Percentiles rank a stretch among this genome's conserved stretches.
phyloP scores from a whole-genome alignment of 1,284 basidiomycete species.

The Phlebopus sp. region DNA sequence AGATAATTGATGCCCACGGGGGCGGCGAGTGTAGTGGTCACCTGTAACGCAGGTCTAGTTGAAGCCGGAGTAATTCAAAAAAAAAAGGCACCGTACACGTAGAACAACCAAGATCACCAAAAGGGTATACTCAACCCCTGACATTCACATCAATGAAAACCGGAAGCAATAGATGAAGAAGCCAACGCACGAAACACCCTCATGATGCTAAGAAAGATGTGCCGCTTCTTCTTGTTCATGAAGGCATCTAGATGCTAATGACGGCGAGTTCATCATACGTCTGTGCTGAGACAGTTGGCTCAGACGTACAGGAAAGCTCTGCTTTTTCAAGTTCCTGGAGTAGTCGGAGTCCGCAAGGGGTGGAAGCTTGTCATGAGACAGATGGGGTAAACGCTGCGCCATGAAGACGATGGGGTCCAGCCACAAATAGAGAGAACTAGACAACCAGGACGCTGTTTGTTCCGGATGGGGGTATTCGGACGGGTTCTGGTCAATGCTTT shows the following conservation, averaged over 20 bases:
- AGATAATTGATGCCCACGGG: conserved; percentile 51
- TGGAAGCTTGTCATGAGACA: conserved; percentile 47
- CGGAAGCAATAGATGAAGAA: conserved; percentile 16
- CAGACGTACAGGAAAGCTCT: conserved; percentile 39
- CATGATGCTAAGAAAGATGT: conserved; percentile 32
- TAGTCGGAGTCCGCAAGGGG: conserved; percentile 59
- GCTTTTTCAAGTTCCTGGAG: conserved; percentile 35
- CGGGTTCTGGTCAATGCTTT: conserved; percentile 3
- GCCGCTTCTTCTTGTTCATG: conserved; percentile 29
- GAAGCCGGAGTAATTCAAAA: neutral
- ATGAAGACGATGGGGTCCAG: conserved; percentile 51
- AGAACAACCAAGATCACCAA: conserved; percentile 30
- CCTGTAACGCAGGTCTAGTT: conserved; percentile 8
- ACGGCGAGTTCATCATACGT: neutral
- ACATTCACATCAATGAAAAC: conserved; percentile 28
- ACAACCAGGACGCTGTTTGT: conserved; percentile 61
- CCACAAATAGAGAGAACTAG: conserved; percentile 55
- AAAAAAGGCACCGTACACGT: conserved; percentile 19
- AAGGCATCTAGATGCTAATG: conserved; percentile 37
- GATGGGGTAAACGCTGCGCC: conserved; percentile 42
- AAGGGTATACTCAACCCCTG: conserved; percentile 20
- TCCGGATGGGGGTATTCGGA: conserved; percentile 49
- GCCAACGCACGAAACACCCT: conserved; percentile 20
- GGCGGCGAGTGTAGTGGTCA: conserved; percentile 37
- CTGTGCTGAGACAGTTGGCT: neutral